Evolutionary conservation across 139 green algal genomes (phyloP).

Genomic region (Coccomyxa sp.): DNA sequence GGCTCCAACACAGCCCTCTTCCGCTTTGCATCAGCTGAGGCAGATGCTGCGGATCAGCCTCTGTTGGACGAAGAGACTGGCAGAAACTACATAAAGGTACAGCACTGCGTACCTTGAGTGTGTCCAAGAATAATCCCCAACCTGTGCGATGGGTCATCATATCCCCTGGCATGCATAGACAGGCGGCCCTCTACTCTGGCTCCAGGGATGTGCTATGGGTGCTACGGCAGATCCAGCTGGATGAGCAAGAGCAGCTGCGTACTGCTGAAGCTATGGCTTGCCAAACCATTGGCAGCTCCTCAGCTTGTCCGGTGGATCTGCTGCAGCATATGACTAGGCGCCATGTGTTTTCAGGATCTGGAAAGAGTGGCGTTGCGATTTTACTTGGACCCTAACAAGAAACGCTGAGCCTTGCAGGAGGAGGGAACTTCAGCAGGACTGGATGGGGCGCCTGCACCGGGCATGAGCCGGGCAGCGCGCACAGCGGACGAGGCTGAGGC

Average conservation of each 20-base stretch:
- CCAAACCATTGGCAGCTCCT: too few species aligned
- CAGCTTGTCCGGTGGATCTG: too few species aligned
- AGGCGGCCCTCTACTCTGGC: background rate
- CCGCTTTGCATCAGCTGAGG: slow-evolving; percentile 9
- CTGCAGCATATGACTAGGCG: too few species aligned
- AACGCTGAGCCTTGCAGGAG: background rate
- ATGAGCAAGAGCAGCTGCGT: background rate
- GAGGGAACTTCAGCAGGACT: slow-evolving; percentile 61
- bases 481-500: slow-evolving; percentile 16
- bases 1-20: slow-evolving; percentile 75
- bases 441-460: slow-evolving; percentile 38
- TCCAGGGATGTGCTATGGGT: too few species aligned
- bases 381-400: too few species aligned
- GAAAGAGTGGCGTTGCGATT: too few species aligned
- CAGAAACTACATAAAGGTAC: background rate
- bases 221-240: too few species aligned
- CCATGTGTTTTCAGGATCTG: too few species aligned
- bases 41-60: background rate
- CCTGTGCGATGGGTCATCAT: too few species aligned
- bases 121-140: too few species aligned
- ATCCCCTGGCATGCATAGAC: too few species aligned
- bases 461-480: slow-evolving; percentile 5
- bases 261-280: background rate
- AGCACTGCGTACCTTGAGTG: too few species aligned
- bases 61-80: slow-evolving; percentile 10